Evolutionary conservation across 345 rosid genomes (phyloP).

Genomic region (Cardamine occulta): DNA sequence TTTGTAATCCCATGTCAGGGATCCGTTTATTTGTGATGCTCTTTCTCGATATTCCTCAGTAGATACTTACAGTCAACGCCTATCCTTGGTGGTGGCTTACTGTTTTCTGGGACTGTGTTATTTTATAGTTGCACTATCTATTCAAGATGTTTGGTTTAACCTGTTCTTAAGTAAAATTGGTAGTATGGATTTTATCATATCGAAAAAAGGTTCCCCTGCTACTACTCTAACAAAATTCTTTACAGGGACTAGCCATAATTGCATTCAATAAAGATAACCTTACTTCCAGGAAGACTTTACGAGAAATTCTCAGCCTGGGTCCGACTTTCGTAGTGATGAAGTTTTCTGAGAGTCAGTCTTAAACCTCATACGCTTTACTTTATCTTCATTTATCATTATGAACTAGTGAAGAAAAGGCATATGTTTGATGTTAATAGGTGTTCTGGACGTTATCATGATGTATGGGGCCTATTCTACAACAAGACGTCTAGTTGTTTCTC

Average conservation of each 20-base stretch:
- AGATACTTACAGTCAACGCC: conserved; percentile 6
- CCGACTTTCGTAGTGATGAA: conserved; percentile 97
- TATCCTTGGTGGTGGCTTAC: conserved; percentile 20
- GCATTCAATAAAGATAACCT: conserved; percentile 72
- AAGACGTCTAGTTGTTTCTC: conserved; percentile 73
- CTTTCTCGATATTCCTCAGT: conserved; percentile 3
- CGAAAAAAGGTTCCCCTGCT: conserved; percentile 18
- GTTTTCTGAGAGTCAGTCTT: conserved; percentile 75
- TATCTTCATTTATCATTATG: conserved; percentile 2
- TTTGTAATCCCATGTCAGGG: conserved; percentile 38
- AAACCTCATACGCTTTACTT: conserved; percentile 4
- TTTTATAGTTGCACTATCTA: conserved; percentile 5
- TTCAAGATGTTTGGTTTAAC: conserved; percentile 16
- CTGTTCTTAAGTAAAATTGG: conserved; percentile 11
- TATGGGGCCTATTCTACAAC: conserved; percentile 97
- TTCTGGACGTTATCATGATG: conserved; percentile 90
- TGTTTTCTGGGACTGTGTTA: conserved; percentile 14
- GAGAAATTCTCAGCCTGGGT: conserved; percentile 86
- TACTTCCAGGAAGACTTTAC: conserved; percentile 57
- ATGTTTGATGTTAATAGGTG: conserved; percentile 56
- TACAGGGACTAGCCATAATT: conserved; percentile 82
- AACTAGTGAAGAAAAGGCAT: conserved; percentile 21
- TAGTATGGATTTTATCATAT: neutral
- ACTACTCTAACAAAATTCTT: conserved; percentile 25
- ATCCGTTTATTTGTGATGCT: conserved; percentile 12